These are phyloP conservation scores for Chondrostereum purpureum DNA, from an alignment of 1,284 basidiomycete genomes.

Conservation along the genomic window DNA sequence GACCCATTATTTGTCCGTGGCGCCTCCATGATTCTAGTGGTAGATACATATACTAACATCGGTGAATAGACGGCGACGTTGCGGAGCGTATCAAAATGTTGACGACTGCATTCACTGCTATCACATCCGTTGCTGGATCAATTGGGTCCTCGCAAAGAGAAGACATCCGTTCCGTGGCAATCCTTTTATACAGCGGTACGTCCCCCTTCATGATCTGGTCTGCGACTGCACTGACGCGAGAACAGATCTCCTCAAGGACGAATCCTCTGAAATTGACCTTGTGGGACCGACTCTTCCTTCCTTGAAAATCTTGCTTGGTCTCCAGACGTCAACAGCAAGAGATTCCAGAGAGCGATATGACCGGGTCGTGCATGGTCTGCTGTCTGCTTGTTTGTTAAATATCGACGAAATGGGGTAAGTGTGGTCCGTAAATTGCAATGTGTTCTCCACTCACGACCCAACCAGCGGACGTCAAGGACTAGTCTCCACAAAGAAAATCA, in stretches of 20 bases:
- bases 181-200: conserved; percentile 76
- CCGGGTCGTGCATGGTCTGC: conserved; percentile 74
- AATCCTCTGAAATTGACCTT: conserved; percentile 71
- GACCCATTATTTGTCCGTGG: conserved; percentile 51
- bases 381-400: conserved; percentile 81
- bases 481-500: conserved; percentile 78
- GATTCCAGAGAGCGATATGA: conserved; percentile 21
- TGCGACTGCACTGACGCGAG: background rate
- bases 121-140: conserved; percentile 55
- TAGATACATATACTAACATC: background rate
- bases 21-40: conserved; percentile 10
- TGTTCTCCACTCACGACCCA: background rate
- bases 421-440: background rate
- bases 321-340: conserved; percentile 29
- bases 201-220: conserved; percentile 5
- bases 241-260: conserved; percentile 78
- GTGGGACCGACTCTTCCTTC: conserved; percentile 74
- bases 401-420: conserved; percentile 88
- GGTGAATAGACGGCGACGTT: conserved; percentile 31
- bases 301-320: conserved; percentile 68
- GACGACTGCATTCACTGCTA: conserved; percentile 60
- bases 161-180: conserved; percentile 75
- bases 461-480: conserved; percentile 74
- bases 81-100: conserved; percentile 63
- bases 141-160: conserved; percentile 54